Conservation (phyloP, 805 yeast species). For the Starmerella scarabaei region DNA sequence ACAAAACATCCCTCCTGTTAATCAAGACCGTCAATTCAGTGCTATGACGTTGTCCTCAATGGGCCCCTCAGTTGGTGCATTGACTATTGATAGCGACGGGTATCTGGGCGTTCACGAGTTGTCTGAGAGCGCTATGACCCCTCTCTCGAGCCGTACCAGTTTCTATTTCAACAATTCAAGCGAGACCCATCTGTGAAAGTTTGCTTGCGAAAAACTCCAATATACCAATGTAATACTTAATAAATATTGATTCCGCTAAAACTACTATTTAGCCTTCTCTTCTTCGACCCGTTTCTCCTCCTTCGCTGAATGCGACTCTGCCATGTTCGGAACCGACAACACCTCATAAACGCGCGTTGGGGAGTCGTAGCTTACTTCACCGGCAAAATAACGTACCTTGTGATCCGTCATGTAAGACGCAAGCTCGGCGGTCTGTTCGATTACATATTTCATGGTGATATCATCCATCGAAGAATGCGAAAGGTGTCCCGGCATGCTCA, state of each 20-base stretch:
- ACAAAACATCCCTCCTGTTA: conserved; percentile 18
- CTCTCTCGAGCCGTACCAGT: conserved; percentile 1
- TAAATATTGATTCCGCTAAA: background rate
- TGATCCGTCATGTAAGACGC: conserved; percentile 40
- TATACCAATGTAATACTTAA: no score
- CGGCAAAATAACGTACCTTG: conserved; percentile 27
- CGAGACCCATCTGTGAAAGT: no score
- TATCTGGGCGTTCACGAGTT: conserved; percentile 31
- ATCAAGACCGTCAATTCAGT: conserved; percentile 22
- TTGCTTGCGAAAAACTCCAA: no score
- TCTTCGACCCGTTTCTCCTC: background rate
- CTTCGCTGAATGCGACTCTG: background rate
- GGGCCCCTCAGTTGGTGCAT: conserved; percentile 16
- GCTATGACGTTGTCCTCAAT: conserved; percentile 18
- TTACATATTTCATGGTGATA: conserved; percentile 46
- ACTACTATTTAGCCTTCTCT: background rate
- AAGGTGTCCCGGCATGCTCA: conserved; percentile 71
- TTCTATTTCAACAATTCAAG: background rate
- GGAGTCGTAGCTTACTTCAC: conserved; percentile 11
- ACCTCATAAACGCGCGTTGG: conserved; percentile 16
- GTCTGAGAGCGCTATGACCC: conserved; percentile 4
- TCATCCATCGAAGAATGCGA: conserved; percentile 69
- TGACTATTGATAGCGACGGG: conserved; percentile 26
- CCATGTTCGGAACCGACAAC: conserved; percentile 9
- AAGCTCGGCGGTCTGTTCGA: conserved; percentile 42